A percentile compares a stretch with the other conserved stretches of the same genome.
These are phyloP conservation scores for Dryas octopetala DNA, from an alignment of 306 rosid genomes.

Conservation along the genomic window DNA sequence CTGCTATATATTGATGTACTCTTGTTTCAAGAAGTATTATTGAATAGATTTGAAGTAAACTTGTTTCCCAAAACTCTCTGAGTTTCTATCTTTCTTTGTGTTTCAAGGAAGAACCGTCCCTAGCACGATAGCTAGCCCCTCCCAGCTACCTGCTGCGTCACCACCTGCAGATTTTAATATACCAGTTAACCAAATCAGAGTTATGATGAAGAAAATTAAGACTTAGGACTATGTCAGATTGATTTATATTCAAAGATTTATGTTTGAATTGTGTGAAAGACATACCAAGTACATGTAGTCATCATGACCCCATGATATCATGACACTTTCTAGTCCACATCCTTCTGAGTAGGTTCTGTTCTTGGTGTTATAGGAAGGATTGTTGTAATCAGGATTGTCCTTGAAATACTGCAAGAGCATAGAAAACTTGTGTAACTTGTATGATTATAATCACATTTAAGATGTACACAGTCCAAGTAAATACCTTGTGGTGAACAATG, in stretches of 20 bases:
- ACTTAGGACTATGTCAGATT: neutral
- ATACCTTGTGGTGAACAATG: slow-evolving; percentile 58
- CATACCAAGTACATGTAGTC: slow-evolving; percentile 67
- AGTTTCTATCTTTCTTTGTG: no score
- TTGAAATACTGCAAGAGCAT: slow-evolving; percentile 47
- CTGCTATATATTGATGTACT: no score
- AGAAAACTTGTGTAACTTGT: neutral
- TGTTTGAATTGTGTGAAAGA: neutral
- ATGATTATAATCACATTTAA: neutral
- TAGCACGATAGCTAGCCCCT: no score
- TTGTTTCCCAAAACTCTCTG: no score
- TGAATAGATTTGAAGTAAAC: no score
- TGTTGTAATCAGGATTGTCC: slow-evolving; percentile 47
- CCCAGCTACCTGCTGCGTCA: no score
- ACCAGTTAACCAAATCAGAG: neutral
- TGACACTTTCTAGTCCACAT: slow-evolving; percentile 55
- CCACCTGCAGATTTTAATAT: slow-evolving; percentile 41
- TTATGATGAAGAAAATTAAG: neutral
- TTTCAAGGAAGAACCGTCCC: no score
- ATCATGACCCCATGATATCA: slow-evolving; percentile 73
- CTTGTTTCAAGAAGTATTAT: no score
- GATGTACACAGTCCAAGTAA: neutral
- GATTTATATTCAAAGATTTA: no score
- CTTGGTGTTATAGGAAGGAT: slow-evolving; percentile 39
- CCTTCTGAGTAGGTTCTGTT: slow-evolving; percentile 49